Conservation (phyloP, 345 rosid species). For the Crucihimalaya himalaica region DNA sequence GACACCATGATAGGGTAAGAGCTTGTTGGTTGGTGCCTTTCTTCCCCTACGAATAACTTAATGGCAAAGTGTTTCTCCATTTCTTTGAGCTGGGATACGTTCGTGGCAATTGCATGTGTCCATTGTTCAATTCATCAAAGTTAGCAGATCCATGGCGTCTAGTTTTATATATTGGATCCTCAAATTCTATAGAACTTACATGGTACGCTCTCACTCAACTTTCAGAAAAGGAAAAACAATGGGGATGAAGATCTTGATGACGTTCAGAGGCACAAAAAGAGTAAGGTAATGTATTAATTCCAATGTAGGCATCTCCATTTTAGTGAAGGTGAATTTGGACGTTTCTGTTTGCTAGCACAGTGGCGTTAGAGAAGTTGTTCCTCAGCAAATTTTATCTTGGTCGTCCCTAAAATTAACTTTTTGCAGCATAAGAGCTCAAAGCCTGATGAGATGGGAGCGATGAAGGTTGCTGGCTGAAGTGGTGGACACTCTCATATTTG, state of each 20-base stretch:
- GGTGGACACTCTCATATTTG: conserved; percentile 5
- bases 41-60: background rate
- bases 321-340: conserved; percentile 1
- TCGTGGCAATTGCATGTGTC: background rate
- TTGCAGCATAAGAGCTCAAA: conserved; percentile 80
- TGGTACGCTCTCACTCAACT: conserved; percentile 6
- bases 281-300: conserved; percentile 60
- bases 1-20: conserved; percentile 73
- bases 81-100: background rate
- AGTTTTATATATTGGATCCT: background rate
- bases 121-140: background rate
- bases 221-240: conserved; percentile 90
- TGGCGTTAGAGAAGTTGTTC: background rate
- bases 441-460: conserved; percentile 67
- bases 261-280: conserved; percentile 76
- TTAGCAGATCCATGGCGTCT: background rate
- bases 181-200: background rate
- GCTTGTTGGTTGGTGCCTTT: conserved; percentile 26
- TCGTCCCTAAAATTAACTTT: background rate
- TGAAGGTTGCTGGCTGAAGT: conserved; percentile 67
- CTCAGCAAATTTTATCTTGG: background rate
- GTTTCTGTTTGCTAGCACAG: background rate
- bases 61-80: background rate
- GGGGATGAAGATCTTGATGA: conserved; percentile 77
- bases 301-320: background rate